These are phyloP conservation scores for Globisporangium parvum DNA, from an alignment of 352 stramenopile genomes.

Conservation along the genomic window DNA sequence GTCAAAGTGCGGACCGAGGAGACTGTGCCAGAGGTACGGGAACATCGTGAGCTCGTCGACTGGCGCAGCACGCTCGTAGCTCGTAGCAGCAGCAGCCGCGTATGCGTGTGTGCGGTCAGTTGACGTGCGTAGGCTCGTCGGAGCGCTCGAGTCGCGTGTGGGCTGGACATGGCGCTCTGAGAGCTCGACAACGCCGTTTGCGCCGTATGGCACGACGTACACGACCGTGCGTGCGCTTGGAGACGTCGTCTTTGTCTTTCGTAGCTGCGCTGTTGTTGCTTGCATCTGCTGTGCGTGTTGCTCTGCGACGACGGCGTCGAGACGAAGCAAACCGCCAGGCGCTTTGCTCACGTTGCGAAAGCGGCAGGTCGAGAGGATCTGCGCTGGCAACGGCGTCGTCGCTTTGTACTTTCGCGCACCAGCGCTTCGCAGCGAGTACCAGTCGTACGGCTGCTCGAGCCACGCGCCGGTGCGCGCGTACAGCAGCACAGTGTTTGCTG, in stretches of 20 bases:
- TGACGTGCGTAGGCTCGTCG: not conserved
- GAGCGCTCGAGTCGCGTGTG: not conserved
- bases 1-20: constrained; percentile 42
- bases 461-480: constrained; percentile 43
- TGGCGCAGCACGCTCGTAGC: constrained; percentile 31
- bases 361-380: constrained; percentile 36
- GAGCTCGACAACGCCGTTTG: constrained; percentile 29
- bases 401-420: constrained; percentile 31
- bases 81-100: not conserved
- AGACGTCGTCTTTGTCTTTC: not conserved
- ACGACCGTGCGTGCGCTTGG: constrained; percentile 21
- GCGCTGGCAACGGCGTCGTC: constrained; percentile 16
- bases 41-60: constrained; percentile 51
- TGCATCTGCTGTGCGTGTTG: constrained; percentile 6
- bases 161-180: constrained; percentile 23
- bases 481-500: constrained; percentile 30
- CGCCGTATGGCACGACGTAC: constrained; percentile 45
- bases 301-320: constrained; percentile 23
- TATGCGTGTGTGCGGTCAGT: not conserved
- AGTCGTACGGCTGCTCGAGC: constrained; percentile 48
- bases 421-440: constrained; percentile 43
- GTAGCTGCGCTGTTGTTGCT: not conserved
- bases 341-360: constrained; percentile 22
- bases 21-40: constrained; percentile 52
- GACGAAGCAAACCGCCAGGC: constrained; percentile 14